Evolutionary conservation across 1,284 basidiomycete genomes (phyloP).

Genomic region (Tylopilus orsonianus): DNA sequence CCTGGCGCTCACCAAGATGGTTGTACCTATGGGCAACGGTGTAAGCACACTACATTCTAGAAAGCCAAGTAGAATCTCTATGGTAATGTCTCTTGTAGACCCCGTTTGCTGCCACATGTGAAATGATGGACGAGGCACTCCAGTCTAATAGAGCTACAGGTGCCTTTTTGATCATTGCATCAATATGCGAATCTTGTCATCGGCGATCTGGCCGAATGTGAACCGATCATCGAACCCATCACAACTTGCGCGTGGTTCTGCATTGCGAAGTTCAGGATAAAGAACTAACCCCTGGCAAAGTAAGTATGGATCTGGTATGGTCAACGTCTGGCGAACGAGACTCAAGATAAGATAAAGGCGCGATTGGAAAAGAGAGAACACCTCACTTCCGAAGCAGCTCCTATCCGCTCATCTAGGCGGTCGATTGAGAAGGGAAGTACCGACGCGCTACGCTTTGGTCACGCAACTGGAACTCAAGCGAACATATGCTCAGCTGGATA

Average conservation of each 20-base stretch:
- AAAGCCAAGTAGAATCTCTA: no score
- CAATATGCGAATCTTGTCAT: no score
- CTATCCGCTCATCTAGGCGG: neutral
- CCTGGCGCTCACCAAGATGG: no score
- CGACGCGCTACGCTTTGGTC: constrained; percentile 5
- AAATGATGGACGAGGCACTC: no score
- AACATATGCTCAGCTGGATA: constrained; percentile 2
- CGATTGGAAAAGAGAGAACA: neutral
- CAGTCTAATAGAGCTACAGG: no score
- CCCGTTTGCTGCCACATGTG: no score
- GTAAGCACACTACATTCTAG: no score
- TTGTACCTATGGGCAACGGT: no score
- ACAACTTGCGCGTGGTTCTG: constrained; percentile 18
- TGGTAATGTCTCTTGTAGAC: no score
- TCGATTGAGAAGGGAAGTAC: neutral
- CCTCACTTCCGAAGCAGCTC: constrained; percentile 15
- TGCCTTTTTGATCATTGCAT: no score
- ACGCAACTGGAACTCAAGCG: constrained; percentile 9
- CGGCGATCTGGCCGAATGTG: constrained; percentile 19
- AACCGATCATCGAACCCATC: constrained; percentile 13
- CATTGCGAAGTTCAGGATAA: constrained; percentile 6
- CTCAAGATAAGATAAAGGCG: neutral
- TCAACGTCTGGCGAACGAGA: constrained; percentile 9
- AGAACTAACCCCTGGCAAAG: constrained; percentile 18
- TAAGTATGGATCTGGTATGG: constrained; percentile 10